Base-by-base conservation (phyloP, 495 filamentous ascomycete species). In the Trichocladium uniseriatum region DNA sequence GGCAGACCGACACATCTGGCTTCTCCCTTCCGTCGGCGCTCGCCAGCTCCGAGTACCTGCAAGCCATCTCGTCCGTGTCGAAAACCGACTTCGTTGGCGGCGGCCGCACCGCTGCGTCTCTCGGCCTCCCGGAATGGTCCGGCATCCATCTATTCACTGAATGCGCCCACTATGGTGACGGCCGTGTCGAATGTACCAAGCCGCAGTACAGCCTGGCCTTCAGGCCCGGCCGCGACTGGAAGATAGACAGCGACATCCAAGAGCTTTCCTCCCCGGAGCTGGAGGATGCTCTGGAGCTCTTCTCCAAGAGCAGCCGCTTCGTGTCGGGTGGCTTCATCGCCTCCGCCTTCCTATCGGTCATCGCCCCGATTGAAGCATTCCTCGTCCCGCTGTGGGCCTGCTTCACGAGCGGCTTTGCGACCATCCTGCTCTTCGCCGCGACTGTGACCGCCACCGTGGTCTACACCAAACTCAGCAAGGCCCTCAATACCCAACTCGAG, bases 91-190 rank as follows among this genome's bases (percentile, higher is more conserved):
- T 51, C 18, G 56, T 67, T 38, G 68, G 66, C 21, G 42, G 45
- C 0, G 41, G 50, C 47, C 28, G 40, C 9, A 69, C 58, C 22
- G 53, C 65, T 21, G 16, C 55, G 2, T 56, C 53, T 6, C 52
- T 71, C n/a, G 60, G 61, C 9, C 51, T 66, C 42, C 53, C 65
- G 5, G 24, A 46, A n/a, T 55, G 37, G 18, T 68, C 64, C 49
- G 62, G 55, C 29, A 45, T 69, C 38, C 54, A 54, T 20, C 57
- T 70, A 9, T 48, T 71, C 35, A 64, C 68, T 8, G 43, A 61
- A 6, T 71, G 68, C 48, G 56, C 51, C 11, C 51, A 53, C n/a
- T 53, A 54, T 15, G 37, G 52, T 38, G 51, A 56, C 16, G 54
- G 53, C 6, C 38, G 43, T 31, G 22, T 56, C 11, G 41, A 51